Evolutionary conservation across 495 filamentous ascomycete species (phyloP).

Genomic region (Lepidopterella palustris): DNA sequence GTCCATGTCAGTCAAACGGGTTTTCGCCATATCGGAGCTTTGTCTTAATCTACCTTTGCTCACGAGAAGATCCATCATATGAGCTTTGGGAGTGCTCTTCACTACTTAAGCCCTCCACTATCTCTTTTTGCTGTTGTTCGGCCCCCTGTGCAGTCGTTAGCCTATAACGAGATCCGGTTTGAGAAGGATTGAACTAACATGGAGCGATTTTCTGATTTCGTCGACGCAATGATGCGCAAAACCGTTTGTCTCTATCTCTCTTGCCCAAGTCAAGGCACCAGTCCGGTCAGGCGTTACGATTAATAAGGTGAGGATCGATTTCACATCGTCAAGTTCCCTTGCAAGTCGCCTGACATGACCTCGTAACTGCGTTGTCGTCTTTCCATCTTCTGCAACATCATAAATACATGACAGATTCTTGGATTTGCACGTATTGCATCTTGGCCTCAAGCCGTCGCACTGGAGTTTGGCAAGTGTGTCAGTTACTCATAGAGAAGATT

Average conservation of each 20-base stretch:
- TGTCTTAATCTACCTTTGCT: slow-evolving; percentile 10
- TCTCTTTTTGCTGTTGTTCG: background rate
- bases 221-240: slow-evolving; percentile 21
- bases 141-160: background rate
- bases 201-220: slow-evolving; percentile 22
- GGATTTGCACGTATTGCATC: slow-evolving; percentile 24
- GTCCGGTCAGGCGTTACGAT: slow-evolving; percentile 15
- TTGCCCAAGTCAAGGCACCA: slow-evolving; percentile 14
- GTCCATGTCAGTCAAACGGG: slow-evolving; percentile 3
- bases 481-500: no score
- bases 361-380: slow-evolving; percentile 21
- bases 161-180: background rate
- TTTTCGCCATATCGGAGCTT: background rate
- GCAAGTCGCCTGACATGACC: slow-evolving; percentile 19
- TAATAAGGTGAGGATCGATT: slow-evolving; percentile 22
- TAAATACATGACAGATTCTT: slow-evolving; percentile 22
- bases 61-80: slow-evolving; percentile 20
- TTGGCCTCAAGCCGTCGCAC: slow-evolving; percentile 25
- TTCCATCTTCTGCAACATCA: slow-evolving; percentile 23
- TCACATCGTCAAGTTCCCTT: slow-evolving; percentile 25
- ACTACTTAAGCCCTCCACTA: background rate
- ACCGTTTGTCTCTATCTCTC: slow-evolving; percentile 21
- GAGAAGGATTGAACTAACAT: background rate
- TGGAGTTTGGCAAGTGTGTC: background rate
- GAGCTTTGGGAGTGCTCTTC: slow-evolving; percentile 13